Evolutionary conservation across 495 filamentous ascomycete species (phyloP), one percentile per base, ranked within the genome.

Genomic region (Talaromyces stipitatus): DNA sequence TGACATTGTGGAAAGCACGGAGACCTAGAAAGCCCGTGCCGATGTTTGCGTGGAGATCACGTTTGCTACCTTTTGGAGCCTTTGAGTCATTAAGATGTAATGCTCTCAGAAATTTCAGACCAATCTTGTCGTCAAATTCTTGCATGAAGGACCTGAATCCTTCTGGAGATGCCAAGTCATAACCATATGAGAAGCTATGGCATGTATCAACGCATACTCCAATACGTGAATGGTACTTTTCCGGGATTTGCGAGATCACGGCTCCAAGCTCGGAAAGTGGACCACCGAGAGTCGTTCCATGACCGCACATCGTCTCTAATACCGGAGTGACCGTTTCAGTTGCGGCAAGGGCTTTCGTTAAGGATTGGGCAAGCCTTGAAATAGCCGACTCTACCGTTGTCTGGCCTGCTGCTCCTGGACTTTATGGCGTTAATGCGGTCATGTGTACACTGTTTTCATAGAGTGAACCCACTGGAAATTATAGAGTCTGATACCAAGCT

Each of bases 161-260:
- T 16, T 79, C 76, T 0, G 88, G 86, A 0, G 85, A 79, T 55
- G 87, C 83, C 32, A 98, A 78, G 71, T 98, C 94, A 68, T 97
- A 95, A 6, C 94, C 94, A 0, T 89, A 91, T 7, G 91, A 85
- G 64, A 97, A 97, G 61, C 90, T 82, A 74, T 98, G 94, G 73
- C 92, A 97, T 4, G 94, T 97, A 66, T 98, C 94, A 38, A 98
- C 82, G 71, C 94, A 98, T 32, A 98, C 90, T 28, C 94, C 94
- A 10, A 98, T 86, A n/a, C 94, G 84, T 20, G 77, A 65, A 70
- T 97, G 96, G 68, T 94, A 80, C 22, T 88, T 80, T 22, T 65
- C 50, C 0, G 72, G 72, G 30, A 97, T 84, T 0, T 80, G 78
- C 24, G 76, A 77, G 60, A 98, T 91, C 54, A 97, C 88, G 63